Percentiles rank a stretch among this genome's conserved stretches.
Evolutionary conservation across 805 yeast species (phyloP).

Genomic region (Wickerhamiella occidentalis): DNA sequence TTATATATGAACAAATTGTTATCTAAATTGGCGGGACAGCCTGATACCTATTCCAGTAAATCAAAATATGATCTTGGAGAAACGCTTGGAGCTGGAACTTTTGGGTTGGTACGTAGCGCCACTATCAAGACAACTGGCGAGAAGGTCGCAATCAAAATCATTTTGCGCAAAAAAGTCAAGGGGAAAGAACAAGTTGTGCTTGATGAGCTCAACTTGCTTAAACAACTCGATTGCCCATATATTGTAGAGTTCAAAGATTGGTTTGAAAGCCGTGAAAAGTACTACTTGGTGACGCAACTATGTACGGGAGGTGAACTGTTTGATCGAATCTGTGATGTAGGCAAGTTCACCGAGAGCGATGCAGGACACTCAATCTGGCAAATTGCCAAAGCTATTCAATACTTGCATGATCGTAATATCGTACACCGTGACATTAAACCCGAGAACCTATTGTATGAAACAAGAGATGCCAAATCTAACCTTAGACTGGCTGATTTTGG

Average conservation of each 20-base stretch:
- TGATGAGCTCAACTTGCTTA: slow-evolving; percentile 64
- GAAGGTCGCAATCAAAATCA: slow-evolving; percentile 81
- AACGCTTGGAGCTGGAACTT: slow-evolving; percentile 89
- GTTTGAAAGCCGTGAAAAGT: slow-evolving; percentile 88
- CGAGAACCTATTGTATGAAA: slow-evolving; percentile 65
- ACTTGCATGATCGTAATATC: slow-evolving; percentile 62
- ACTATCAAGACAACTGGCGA: slow-evolving; percentile 39
- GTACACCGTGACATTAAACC: slow-evolving; percentile 95
- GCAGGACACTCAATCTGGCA: slow-evolving; percentile 68
- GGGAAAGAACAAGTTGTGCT: slow-evolving; percentile 66
- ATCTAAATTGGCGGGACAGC: slow-evolving; percentile 59
- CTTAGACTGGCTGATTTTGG: slow-evolving; percentile 93
- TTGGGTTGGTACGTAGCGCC: slow-evolving; percentile 84
- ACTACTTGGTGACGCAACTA: slow-evolving; percentile 83
- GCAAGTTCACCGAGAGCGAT: slow-evolving; percentile 79
- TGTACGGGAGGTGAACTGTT: slow-evolving; percentile 95
- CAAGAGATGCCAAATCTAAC: slow-evolving; percentile 48
- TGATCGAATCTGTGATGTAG: slow-evolving; percentile 69
- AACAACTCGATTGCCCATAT: slow-evolving; percentile 63
- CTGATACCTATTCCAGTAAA: slow-evolving; percentile 55
- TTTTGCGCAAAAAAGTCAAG: slow-evolving; percentile 69
- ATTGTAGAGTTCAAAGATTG: slow-evolving; percentile 85
- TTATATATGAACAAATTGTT: slow-evolving; percentile 23
- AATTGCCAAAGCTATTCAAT: slow-evolving; percentile 62
- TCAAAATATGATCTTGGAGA: slow-evolving; percentile 61